Conservation (phyloP, 164 flowering plant genomes). For the Annona squamosa region DNA sequence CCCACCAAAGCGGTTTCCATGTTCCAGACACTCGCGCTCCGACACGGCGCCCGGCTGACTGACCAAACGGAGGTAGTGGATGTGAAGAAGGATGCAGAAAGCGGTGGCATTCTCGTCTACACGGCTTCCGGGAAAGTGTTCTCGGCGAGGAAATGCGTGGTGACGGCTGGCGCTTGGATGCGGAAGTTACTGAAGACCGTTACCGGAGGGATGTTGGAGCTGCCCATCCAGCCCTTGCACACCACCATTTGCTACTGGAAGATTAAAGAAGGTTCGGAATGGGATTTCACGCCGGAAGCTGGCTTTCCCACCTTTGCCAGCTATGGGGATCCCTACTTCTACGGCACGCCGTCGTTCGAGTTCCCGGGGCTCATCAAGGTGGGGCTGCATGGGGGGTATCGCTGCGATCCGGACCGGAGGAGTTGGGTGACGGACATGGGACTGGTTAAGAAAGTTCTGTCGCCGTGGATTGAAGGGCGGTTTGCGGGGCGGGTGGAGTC, state of each 20-base stretch:
- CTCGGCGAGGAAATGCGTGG: constrained; percentile 60
- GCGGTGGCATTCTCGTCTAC: constrained; percentile 27
- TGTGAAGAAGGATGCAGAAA: constrained; percentile 23
- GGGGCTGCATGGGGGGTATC: constrained; percentile 63
- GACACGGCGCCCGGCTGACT: constrained; percentile 47
- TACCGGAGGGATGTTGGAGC: constrained; percentile 17
- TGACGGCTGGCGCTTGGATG: constrained; percentile 83
- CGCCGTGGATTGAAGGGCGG: constrained; percentile 41
- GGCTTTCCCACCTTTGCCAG: constrained; percentile 79
- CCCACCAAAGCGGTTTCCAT: constrained; percentile 93
- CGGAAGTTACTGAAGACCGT: constrained; percentile 44
- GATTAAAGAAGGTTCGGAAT: constrained; percentile 51
- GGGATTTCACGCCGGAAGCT: constrained; percentile 28
- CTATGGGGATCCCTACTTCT: constrained; percentile 60
- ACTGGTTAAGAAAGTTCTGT: constrained; percentile 13
- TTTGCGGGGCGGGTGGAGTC: constrained; percentile 47
- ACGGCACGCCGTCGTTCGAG: constrained; percentile 84
- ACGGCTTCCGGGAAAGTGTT: constrained; percentile 33
- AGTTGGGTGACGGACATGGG: constrained; percentile 36
- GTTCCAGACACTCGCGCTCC: constrained; percentile 70
- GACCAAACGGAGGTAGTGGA: constrained; percentile 51
- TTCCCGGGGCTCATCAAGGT: constrained; percentile 81
- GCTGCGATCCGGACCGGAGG: constrained; percentile 76
- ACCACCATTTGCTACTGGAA: constrained; percentile 71
- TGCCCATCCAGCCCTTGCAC: constrained; percentile 78